Conservation (phyloP, 2,329 filamentous ascomycete species). For the Paradendryphiella salina region DNA sequence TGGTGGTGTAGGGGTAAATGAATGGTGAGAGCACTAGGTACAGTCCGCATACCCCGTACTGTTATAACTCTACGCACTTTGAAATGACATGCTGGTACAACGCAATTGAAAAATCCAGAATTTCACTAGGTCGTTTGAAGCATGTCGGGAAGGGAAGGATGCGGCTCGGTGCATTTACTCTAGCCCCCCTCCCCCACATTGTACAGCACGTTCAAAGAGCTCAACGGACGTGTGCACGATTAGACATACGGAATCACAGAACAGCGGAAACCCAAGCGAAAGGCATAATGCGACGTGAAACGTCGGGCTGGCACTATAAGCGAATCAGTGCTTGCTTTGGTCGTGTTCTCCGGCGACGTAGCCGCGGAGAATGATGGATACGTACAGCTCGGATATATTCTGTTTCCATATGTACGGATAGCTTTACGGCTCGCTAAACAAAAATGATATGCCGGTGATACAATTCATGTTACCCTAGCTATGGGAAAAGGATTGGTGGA, state of each 20-base stretch:
- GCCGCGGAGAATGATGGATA: conserved; percentile 1
- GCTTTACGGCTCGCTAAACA: not conserved
- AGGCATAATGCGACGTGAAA: not conserved
- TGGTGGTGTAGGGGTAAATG: conserved; percentile 3
- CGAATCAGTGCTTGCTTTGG: not conserved
- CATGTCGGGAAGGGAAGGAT: conserved; percentile 4
- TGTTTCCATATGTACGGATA: not conserved
- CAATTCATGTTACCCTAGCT: conserved; percentile 1
- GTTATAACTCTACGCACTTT: too few relatives aligned
- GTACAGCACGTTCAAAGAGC: not conserved
- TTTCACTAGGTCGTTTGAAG: not conserved
- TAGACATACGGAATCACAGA: too few relatives aligned
- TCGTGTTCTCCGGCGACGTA: not conserved
- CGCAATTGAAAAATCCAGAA: not conserved
- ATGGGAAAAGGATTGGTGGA: not conserved
- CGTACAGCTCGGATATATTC: conserved; percentile 10
- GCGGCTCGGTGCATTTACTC: conserved; percentile 2
- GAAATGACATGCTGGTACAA: not conserved
- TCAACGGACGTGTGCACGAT: too few relatives aligned
- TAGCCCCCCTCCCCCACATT: not conserved
- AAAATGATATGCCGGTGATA: not conserved
- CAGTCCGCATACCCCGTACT: not conserved
- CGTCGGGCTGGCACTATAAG: not conserved
- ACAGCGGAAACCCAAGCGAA: too few relatives aligned
- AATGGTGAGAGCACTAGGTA: conserved; percentile 6